These are phyloP conservation scores for Candida anutae DNA, from an alignment of 1,139 yeast genomes.

Conservation along the genomic window DNA sequence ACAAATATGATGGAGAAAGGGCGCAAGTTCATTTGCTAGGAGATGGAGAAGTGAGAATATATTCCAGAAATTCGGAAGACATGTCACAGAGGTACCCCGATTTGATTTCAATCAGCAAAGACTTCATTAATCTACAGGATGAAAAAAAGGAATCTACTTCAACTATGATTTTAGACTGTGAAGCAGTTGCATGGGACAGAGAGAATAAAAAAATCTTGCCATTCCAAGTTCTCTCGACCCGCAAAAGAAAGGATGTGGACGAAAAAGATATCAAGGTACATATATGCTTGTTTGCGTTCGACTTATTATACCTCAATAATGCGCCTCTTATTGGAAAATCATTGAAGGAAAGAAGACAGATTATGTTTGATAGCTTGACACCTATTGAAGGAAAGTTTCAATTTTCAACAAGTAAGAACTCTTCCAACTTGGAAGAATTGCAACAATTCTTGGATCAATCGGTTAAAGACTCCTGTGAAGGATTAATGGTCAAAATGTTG, in stretches of 20 bases:
- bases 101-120: slow-evolving; percentile 59
- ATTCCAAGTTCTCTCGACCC: slow-evolving; percentile 83
- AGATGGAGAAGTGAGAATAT: slow-evolving; percentile 66
- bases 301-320: slow-evolving; percentile 66
- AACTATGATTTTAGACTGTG: slow-evolving; percentile 81
- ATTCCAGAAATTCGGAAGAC: slow-evolving; percentile 92
- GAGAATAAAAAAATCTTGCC: slow-evolving; percentile 72
- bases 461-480: slow-evolving; percentile 88
- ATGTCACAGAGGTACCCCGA: slow-evolving; percentile 97
- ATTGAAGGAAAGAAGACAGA: slow-evolving; percentile 59
- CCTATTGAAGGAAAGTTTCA: slow-evolving; percentile 71
- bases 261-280: slow-evolving; percentile 82
- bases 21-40: slow-evolving; percentile 81
- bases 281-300: slow-evolving; percentile 90
- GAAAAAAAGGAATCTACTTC: slow-evolving; percentile 15
- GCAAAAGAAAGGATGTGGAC: slow-evolving; percentile 90
- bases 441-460: slow-evolving; percentile 86
- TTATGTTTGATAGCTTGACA: slow-evolving; percentile 48
- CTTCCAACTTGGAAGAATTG: slow-evolving; percentile 69
- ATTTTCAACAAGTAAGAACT: slow-evolving; percentile 69
- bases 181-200: slow-evolving; percentile 98
- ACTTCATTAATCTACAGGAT: slow-evolving; percentile 39
- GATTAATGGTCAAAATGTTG: slow-evolving; percentile 88
- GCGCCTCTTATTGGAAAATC: slow-evolving; percentile 63
- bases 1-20: slow-evolving; percentile 96